phyloP scores from a whole-genome alignment of 2,329 filamentous ascomycete genomes.

The Verticillium longisporum region DNA sequence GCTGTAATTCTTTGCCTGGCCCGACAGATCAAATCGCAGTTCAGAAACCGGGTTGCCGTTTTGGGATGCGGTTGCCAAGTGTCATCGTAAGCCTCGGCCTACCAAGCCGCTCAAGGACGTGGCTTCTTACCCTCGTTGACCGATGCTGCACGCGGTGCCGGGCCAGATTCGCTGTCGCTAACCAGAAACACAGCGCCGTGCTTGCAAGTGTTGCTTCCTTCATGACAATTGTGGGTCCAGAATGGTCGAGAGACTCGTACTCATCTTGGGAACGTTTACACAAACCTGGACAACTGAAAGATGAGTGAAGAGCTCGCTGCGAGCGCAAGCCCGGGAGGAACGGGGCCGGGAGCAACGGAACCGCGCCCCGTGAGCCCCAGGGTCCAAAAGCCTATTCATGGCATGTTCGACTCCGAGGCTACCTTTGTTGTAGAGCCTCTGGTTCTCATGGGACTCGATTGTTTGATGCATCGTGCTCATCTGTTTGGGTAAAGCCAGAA shows the following conservation, averaged over 20 bases:
- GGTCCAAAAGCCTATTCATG: not conserved
- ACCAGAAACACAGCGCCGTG: too few species aligned
- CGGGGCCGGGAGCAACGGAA: not conserved
- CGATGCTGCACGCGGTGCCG: too few species aligned
- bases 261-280: not conserved
- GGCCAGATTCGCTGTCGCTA: too few species aligned
- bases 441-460: too few species aligned
- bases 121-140: too few species aligned
- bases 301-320: not conserved
- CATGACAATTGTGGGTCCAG: too few species aligned
- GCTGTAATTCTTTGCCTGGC: too few species aligned
- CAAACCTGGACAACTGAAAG: not conserved
- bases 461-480: too few species aligned
- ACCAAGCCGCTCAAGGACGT: too few species aligned
- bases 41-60: not conserved
- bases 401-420: not conserved
- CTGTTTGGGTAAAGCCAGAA: too few species aligned
- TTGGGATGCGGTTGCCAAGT: not conserved
- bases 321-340: not conserved
- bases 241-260: too few species aligned
- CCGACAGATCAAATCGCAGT: not conserved
- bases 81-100: not conserved
- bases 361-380: not conserved
- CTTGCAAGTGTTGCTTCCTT: too few species aligned
- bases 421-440: not conserved